These are phyloP conservation scores for Trichophyton simii DNA, from an alignment of 2,329 filamentous ascomycete genomes.

Conservation along the genomic window DNA sequence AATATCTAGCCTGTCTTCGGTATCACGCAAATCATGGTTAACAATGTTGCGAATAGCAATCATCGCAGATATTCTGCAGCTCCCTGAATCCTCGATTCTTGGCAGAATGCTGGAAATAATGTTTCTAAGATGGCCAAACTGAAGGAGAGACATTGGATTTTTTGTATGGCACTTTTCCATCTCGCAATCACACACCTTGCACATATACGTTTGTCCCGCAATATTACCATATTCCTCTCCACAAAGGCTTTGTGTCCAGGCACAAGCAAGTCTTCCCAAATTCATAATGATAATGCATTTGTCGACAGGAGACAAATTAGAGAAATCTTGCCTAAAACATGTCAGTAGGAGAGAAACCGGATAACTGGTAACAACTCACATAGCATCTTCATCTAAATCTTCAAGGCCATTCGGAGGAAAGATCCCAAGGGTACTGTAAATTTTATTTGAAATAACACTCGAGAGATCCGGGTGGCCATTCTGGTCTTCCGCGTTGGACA, in stretches of 20 bases:
- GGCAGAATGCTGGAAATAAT: slow-evolving; percentile 34
- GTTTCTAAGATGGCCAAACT: slow-evolving; percentile 27
- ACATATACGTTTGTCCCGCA: slow-evolving; percentile 19
- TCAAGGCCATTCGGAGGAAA: slow-evolving; percentile 25
- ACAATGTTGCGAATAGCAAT: slow-evolving; percentile 56
- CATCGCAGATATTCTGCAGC: slow-evolving; percentile 58
- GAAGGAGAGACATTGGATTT: slow-evolving; percentile 12
- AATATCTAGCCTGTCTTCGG: slow-evolving; percentile 53
- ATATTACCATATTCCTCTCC: slow-evolving; percentile 19
- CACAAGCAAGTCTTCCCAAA: slow-evolving; percentile 48
- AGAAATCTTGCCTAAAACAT: slow-evolving; percentile 31
- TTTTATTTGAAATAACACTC: slow-evolving; percentile 22
- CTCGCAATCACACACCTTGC: slow-evolving; percentile 28
- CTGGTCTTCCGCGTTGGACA: slow-evolving; percentile 25
- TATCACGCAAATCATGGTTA: slow-evolving; percentile 49
- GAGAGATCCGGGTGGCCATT: slow-evolving; percentile 20
- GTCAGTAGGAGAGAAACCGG: background rate
- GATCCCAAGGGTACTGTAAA: slow-evolving; percentile 25
- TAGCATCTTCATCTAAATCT: slow-evolving; percentile 32
- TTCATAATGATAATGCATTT: slow-evolving; percentile 43
- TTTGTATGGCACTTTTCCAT: slow-evolving; percentile 11
- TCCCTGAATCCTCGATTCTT: slow-evolving; percentile 38
- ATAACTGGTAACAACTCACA: slow-evolving; percentile 32
- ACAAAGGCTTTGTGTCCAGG: slow-evolving; percentile 37
- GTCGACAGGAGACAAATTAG: slow-evolving; percentile 35